These are phyloP conservation scores for Lavandula angustifolia DNA, from an alignment of 257 asterid species.

Conservation along the genomic window DNA sequence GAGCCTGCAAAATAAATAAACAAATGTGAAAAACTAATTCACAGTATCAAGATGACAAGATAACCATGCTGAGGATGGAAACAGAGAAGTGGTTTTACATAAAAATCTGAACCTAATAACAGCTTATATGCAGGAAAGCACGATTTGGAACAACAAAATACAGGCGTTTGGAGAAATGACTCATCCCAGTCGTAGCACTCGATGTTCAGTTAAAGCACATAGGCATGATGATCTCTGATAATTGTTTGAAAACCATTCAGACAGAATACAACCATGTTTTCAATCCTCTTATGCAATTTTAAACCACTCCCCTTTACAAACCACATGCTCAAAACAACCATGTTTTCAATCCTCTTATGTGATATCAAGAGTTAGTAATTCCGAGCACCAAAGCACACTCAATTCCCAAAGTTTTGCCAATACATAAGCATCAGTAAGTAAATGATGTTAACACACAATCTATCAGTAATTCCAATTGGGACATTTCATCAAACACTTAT, in stretches of 20 bases:
- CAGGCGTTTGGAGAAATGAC: neutral
- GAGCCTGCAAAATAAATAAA: constrained; percentile 31
- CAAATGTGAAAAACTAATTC: neutral
- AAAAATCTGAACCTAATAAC: too few species aligned
- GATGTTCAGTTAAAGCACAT: neutral
- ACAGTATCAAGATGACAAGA: neutral
- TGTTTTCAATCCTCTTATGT: neutral
- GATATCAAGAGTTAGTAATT: neutral
- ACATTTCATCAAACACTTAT: constrained; percentile 32
- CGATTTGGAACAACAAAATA: neutral
- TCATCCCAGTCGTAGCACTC: neutral
- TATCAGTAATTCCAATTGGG: constrained; percentile 17
- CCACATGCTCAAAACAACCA: neutral
- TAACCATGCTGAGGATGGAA: neutral
- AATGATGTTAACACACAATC: neutral
- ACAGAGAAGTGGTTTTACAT: neutral
- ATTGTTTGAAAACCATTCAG: too few species aligned
- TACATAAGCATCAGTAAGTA: neutral
- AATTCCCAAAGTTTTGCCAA: neutral
- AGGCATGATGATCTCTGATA: neutral
- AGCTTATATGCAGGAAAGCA: neutral
- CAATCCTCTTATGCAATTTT: constrained; percentile 2
- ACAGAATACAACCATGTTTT: constrained; percentile 1
- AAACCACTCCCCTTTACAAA: neutral
- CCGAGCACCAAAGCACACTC: neutral